These are phyloP conservation scores for Microascus cirrosus DNA, from an alignment of 2,329 filamentous ascomycete genomes.

Conservation along the genomic window DNA sequence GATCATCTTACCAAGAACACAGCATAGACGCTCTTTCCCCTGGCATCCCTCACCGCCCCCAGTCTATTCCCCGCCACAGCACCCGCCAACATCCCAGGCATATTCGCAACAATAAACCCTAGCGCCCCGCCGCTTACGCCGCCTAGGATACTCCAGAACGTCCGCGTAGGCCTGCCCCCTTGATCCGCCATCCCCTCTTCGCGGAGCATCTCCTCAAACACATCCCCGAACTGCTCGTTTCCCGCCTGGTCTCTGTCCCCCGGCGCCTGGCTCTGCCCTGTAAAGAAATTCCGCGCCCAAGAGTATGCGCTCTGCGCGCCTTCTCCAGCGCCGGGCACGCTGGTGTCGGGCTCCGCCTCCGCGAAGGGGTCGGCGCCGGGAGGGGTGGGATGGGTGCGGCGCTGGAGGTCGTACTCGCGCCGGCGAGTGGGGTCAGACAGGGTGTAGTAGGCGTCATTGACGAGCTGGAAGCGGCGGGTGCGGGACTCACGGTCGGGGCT, in stretches of 20 bases:
- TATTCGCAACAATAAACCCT: constrained; percentile 90
- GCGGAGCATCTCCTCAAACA: constrained; percentile 84
- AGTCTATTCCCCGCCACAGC: constrained; percentile 86
- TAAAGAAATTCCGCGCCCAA: constrained; percentile 63
- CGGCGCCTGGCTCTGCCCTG: constrained; percentile 23
- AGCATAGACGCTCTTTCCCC: constrained; percentile 87
- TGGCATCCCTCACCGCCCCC: constrained; percentile 81
- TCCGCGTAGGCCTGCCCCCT: constrained; percentile 38
- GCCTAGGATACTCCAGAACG: constrained; percentile 81
- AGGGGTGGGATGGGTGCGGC: constrained; percentile 17
- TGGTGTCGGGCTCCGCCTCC: constrained; percentile 22
- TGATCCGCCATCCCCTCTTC: constrained; percentile 75
- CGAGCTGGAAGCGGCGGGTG: constrained; percentile 81
- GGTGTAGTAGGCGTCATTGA: constrained; percentile 90
- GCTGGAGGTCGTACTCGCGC: constrained; percentile 71
- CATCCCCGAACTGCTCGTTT: constrained; percentile 75
- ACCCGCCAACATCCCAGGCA: constrained; percentile 79
- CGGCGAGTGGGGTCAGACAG: constrained; percentile 70
- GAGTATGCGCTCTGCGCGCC: constrained; percentile 46
- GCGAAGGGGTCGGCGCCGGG: constrained; percentile 30
- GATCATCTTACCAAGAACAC: constrained; percentile 55
- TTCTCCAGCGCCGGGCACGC: constrained; percentile 14
- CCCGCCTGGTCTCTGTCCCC: constrained; percentile 42
- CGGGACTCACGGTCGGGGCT: constrained; percentile 72
- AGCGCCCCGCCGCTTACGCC: constrained; percentile 79